A percentile compares a stretch with the other conserved stretches of the same genome.
Conservation (phyloP, 1,284 basidiomycete genomes). For the Trametes hirsuta region DNA sequence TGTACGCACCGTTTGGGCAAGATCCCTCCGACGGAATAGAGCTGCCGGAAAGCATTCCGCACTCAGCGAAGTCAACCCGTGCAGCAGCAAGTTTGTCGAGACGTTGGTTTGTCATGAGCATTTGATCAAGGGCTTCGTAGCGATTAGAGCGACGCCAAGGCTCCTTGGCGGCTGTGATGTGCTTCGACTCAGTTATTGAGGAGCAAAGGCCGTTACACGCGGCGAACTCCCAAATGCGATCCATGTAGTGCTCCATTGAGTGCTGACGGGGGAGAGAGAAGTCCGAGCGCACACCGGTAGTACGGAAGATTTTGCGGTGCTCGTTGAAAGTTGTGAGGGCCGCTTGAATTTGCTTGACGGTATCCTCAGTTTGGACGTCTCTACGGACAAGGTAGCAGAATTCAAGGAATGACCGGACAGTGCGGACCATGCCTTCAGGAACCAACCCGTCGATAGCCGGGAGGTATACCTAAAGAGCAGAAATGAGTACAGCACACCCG, state of each 20-base stretch:
- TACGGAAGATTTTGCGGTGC: constrained; percentile 18
- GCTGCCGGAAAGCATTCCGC: constrained; percentile 21
- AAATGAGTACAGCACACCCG: background rate
- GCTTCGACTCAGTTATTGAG: constrained; percentile 31
- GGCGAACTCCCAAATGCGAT: constrained; percentile 21
- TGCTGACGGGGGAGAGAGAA: constrained; percentile 30
- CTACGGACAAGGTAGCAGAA: constrained; percentile 27
- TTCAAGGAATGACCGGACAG: constrained; percentile 17
- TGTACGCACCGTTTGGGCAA: too few relatives aligned
- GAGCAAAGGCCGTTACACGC: constrained; percentile 30
- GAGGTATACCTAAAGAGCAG: constrained; percentile 14
- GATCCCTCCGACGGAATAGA: too few relatives aligned
- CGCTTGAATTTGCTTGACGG: background rate
- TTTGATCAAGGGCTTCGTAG: constrained; percentile 27
- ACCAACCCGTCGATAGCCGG: constrained; percentile 15
- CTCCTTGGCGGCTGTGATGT: constrained; percentile 31
- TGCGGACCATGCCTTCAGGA: background rate
- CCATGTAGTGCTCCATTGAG: constrained; percentile 18
- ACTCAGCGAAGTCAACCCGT: background rate
- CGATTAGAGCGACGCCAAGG: constrained; percentile 29
- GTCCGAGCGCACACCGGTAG: constrained; percentile 12
- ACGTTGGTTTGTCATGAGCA: constrained; percentile 28
- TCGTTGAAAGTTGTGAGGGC: constrained; percentile 12
- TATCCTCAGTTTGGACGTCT: background rate
- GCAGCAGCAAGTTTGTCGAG: constrained; percentile 25